Percentiles rank a stretch among this genome's conserved stretches.
Conservation (phyloP, 2,329 filamentous ascomycete species). For the Colletotrichum destructivum region DNA sequence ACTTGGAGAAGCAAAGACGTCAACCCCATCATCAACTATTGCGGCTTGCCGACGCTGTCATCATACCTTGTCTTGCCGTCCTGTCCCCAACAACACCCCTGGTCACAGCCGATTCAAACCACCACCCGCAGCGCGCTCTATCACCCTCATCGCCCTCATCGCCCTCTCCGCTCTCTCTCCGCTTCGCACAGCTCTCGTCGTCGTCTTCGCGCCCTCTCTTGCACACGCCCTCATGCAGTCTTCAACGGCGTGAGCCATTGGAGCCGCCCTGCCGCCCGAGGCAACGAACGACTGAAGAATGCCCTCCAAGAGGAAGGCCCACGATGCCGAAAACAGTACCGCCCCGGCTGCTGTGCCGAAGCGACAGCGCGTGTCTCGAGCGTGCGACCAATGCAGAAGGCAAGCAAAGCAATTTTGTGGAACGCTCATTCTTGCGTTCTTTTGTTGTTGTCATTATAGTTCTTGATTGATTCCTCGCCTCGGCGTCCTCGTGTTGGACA, state of each 20-base stretch:
- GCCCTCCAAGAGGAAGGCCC: conserved; percentile 56
- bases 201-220: conserved; percentile 1
- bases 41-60: conserved; percentile 7
- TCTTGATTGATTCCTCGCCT: not conserved
- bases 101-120: conserved; percentile 16
- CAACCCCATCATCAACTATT: conserved; percentile 19
- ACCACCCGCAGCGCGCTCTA: conserved; percentile 13
- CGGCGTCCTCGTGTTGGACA: not conserved
- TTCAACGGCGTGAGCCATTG: conserved; percentile 34
- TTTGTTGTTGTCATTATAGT: not conserved
- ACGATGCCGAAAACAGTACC: conserved; percentile 47
- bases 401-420: conserved; percentile 12
- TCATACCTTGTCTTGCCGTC: conserved; percentile 12
- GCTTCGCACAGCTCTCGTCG: conserved; percentile 14
- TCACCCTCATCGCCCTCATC: no score
- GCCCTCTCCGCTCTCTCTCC: not conserved
- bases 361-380: conserved; percentile 76
- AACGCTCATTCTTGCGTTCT: not conserved
- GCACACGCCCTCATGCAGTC: conserved; percentile 37
- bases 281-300: conserved; percentile 48
- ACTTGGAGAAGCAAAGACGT: conserved; percentile 37
- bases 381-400: conserved; percentile 77
- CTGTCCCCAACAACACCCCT: not conserved
- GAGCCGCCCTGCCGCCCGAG: conserved; percentile 37
- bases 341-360: conserved; percentile 57